Evolutionary conservation across 2,329 filamentous ascomycete genomes (phyloP), one percentile per base, ranked within the genome.

Genomic region (Monilinia aucupariae): DNA sequence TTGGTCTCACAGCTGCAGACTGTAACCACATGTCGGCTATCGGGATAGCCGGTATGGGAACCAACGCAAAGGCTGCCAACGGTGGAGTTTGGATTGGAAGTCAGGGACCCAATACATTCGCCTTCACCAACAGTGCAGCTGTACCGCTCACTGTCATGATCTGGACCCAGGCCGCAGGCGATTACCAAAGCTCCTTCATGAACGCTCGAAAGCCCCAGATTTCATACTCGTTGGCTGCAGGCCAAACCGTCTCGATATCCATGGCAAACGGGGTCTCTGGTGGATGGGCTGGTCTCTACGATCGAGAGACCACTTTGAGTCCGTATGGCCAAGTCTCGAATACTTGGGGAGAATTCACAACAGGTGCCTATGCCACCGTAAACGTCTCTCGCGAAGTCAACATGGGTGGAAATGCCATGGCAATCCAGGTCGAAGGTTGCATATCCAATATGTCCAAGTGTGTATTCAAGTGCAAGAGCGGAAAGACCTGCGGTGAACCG

Each of bases 281-380:
- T 13, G 64, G 61, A 30, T 65, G 41, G 41, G 61, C 64, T n/a
- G 64, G 55, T 32, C 64, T 65, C 4, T 65, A 65, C 41, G 49
- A 64, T 22, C 30, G 50, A 7, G 30, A 61, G 32, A 64, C 62
- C 4, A 64, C 49, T 17, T 41, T 64, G 49, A 60, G 49, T 4
- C n/a, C 47, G 3, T 51, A 56, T 27, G 64, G 64, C 3, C 64
- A 65, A 45, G n/a, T 65, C 22, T 30, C 56, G 32, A 65, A 65
- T 43, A 65, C 64, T 8, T 65, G 64, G 64, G 64, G 64, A 34
- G 64, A 65, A 47, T 59, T 65, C 37, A 65, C 61, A 15, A 65
- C 64, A 4, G 61, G 61, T 34, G 50, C 41, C 43, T 64, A 37
- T 48, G 64, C 64, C 20, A 65, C 64, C 7, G 47, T 61, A 7